These are phyloP conservation scores for Debaryomyces sp. DNA, from an alignment of 1,139 yeast genomes.

Conservation along the genomic window DNA sequence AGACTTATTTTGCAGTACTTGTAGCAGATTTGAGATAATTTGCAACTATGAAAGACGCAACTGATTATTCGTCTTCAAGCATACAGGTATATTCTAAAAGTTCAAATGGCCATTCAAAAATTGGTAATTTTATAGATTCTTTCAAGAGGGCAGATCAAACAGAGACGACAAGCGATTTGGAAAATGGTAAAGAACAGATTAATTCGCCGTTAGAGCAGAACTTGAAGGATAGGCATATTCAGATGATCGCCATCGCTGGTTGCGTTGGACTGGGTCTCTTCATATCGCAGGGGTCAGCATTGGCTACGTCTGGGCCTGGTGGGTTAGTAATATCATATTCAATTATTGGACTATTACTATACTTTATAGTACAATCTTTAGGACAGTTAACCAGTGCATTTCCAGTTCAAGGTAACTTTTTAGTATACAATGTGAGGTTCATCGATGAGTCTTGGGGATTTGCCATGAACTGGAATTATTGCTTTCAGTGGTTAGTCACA, in stretches of 20 bases:
- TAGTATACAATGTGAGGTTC: slow-evolving; percentile 31
- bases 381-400: slow-evolving; percentile 68
- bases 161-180: not conserved
- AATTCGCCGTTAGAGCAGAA: slow-evolving; percentile 15
- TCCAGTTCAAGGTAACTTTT: slow-evolving; percentile 60
- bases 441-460: slow-evolving; percentile 35
- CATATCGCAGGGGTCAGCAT: slow-evolving; percentile 27
- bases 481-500: slow-evolving; percentile 39
- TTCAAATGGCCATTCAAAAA: slow-evolving; percentile 13
- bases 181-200: not conserved
- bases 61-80: slow-evolving; percentile 1
- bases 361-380: slow-evolving; percentile 57
- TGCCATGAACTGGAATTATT: slow-evolving; percentile 37
- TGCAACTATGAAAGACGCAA: slow-evolving; percentile 2
- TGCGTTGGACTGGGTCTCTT: slow-evolving; percentile 29
- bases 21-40: not conserved
- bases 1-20: not conserved
- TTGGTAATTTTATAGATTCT: slow-evolving; percentile 45
- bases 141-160: slow-evolving; percentile 37
- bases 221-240: slow-evolving; percentile 22
- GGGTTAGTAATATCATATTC: slow-evolving; percentile 58
- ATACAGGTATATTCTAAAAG: not conserved
- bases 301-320: slow-evolving; percentile 54
- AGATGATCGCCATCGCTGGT: slow-evolving; percentile 29
- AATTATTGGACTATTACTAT: slow-evolving; percentile 60